Evolutionary conservation across 1,284 basidiomycete species (phyloP).

Genomic region (Ganoderma resinaceum): DNA sequence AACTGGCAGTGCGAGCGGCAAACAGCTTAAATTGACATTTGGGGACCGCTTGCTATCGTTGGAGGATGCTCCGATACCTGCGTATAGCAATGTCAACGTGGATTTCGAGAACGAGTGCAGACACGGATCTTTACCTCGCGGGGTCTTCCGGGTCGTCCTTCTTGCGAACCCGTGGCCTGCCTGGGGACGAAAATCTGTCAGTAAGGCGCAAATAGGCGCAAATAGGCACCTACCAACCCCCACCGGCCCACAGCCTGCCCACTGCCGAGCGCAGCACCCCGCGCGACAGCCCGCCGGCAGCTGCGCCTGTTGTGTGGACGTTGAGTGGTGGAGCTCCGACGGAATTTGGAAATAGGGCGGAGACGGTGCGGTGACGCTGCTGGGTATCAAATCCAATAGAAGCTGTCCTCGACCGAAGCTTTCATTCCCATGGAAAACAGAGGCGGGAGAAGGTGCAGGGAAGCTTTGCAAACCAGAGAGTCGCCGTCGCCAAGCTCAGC

Average conservation of each 20-base stretch:
- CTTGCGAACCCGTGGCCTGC: neutral
- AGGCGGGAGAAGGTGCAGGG: neutral
- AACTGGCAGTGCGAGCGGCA: neutral
- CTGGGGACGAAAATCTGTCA: neutral
- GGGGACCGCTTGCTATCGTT: neutral
- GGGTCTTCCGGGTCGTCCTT: neutral
- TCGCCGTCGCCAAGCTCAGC: neutral
- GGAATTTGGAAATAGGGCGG: neutral
- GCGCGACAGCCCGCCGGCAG: neutral
- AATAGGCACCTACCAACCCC: neutral
- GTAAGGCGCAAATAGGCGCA: neutral
- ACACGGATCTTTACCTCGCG: neutral
- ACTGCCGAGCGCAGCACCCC: neutral
- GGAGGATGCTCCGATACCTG: neutral
- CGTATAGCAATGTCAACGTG: neutral
- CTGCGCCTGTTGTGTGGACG: neutral
- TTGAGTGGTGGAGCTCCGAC: neutral
- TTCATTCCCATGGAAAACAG: neutral
- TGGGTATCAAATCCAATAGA: neutral
- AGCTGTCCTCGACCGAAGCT: neutral
- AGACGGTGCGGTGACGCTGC: neutral
- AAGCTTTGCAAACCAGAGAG: neutral
- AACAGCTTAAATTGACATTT: neutral
- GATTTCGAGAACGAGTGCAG: neutral
- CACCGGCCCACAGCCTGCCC: neutral